Evolutionary conservation across 495 filamentous ascomycete species (phyloP).

Genomic region (Bombardia bombarda): DNA sequence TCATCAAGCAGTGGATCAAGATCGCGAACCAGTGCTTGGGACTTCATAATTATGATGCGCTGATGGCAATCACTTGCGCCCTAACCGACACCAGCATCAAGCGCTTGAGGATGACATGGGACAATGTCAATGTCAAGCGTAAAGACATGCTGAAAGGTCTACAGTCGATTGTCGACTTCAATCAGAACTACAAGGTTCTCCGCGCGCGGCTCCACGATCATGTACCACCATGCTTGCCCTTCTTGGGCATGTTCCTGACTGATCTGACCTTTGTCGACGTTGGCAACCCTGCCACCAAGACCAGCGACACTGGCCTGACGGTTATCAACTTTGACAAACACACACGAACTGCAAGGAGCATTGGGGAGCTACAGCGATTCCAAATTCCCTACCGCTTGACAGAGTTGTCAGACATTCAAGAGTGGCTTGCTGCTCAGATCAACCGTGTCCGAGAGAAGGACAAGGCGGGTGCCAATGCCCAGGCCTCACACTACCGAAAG

Average conservation of each 20-base stretch:
- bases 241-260: constrained; percentile 93
- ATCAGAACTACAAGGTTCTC: constrained; percentile 87
- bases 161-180: constrained; percentile 74
- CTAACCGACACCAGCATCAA: constrained; percentile 85
- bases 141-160: constrained; percentile 71
- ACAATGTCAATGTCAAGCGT: constrained; percentile 76
- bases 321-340: constrained; percentile 99
- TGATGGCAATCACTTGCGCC: constrained; percentile 95
- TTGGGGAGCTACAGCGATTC: constrained; percentile 93
- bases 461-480: constrained; percentile 57
- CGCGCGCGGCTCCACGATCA: constrained; percentile 80
- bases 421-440: constrained; percentile 85
- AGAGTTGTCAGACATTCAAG: constrained; percentile 83
- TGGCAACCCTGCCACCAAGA: constrained; percentile 74
- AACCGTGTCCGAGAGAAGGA: constrained; percentile 72
- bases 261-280: constrained; percentile 83
- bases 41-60: constrained; percentile 90
- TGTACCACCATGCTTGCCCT: constrained; percentile 88
- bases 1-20: constrained; percentile 99
- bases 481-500: constrained; percentile 76
- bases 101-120: constrained; percentile 92
- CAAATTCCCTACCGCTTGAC: constrained; percentile 87
- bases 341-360: constrained; percentile 86
- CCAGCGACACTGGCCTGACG: constrained; percentile 41
- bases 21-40: constrained; percentile 80